Evolutionary conservation across 495 filamentous ascomycete genomes (phyloP).

Genomic region (Tuber indicum): DNA sequence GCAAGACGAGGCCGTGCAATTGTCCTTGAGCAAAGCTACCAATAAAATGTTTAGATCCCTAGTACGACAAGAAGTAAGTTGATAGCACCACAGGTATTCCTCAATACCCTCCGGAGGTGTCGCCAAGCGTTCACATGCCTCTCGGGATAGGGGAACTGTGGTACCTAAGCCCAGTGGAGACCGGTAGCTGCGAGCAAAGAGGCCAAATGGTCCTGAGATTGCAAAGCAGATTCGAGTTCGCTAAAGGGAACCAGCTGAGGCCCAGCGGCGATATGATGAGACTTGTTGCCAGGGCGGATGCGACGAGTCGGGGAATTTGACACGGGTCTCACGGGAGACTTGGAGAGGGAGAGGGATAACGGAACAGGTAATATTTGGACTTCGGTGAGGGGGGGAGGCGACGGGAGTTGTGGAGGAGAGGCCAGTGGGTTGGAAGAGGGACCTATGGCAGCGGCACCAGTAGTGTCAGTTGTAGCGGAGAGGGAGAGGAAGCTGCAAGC

Average conservation of each 20-base stretch:
- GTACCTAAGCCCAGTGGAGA: slow-evolving; percentile 45
- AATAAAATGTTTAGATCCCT: slow-evolving; percentile 88
- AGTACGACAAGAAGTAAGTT: slow-evolving; percentile 89
- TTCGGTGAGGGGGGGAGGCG: slow-evolving; percentile 40
- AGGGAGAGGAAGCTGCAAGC: background rate
- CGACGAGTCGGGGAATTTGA: slow-evolving; percentile 52
- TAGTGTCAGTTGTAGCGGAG: background rate
- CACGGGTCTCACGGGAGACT: slow-evolving; percentile 55
- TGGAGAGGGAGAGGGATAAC: slow-evolving; percentile 63
- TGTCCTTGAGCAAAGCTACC: slow-evolving; percentile 83
- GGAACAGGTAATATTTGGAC: slow-evolving; percentile 39
- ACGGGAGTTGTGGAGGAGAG: slow-evolving; percentile 40
- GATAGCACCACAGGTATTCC: slow-evolving; percentile 88
- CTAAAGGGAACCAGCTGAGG: slow-evolving; percentile 77
- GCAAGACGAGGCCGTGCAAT: slow-evolving; percentile 76
- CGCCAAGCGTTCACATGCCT: slow-evolving; percentile 65
- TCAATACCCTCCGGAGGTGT: slow-evolving; percentile 73
- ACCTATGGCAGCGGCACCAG: background rate
- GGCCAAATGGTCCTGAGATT: slow-evolving; percentile 93
- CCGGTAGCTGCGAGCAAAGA: slow-evolving; percentile 75
- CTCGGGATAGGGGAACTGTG: slow-evolving; percentile 61
- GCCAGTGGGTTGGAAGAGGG: slow-evolving; percentile 5
- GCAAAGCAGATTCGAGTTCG: slow-evolving; percentile 93
- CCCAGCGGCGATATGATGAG: slow-evolving; percentile 82
- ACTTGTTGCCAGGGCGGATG: slow-evolving; percentile 86